Conservation (phyloP, 768 basidiomycete species). For the Punctularia strigosozonata region DNA sequence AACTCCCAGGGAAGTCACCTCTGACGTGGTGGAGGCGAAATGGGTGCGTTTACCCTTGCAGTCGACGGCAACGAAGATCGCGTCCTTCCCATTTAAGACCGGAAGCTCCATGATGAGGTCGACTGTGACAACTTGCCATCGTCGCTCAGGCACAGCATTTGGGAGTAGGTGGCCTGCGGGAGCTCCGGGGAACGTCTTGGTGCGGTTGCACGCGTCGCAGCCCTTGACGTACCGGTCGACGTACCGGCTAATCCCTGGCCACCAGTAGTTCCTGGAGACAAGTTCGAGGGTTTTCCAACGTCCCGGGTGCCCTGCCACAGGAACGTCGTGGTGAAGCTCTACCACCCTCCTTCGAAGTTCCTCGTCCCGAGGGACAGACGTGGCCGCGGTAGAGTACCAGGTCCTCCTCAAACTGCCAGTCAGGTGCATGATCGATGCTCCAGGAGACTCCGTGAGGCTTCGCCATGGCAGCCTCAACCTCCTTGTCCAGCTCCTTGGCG, state of each 20-base stretch:
- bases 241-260: slow-evolving; percentile 13
- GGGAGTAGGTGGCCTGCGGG: slow-evolving; percentile 9
- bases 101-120: slow-evolving; percentile 14
- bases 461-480: background rate
- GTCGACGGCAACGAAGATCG: slow-evolving; percentile 11
- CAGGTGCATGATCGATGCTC: background rate
- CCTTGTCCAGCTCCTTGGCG: background rate
- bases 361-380: slow-evolving; percentile 10
- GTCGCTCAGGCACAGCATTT: slow-evolving; percentile 4
- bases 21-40: slow-evolving; percentile 14
- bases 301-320: slow-evolving; percentile 17
- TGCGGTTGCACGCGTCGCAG: slow-evolving; percentile 16
- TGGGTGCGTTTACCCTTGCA: slow-evolving; percentile 17
- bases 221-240: slow-evolving; percentile 14
- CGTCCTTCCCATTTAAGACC: slow-evolving; percentile 6
- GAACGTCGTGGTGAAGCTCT: slow-evolving; percentile 14
- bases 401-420: background rate
- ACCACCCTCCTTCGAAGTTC: slow-evolving; percentile 9
- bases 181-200: slow-evolving; percentile 10
- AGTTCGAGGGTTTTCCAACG: slow-evolving; percentile 13
- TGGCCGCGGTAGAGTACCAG: background rate
- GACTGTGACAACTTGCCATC: slow-evolving; percentile 6
- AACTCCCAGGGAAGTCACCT: slow-evolving; percentile 10
- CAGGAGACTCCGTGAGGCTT: too few relatives aligned
- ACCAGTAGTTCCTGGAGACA: slow-evolving; percentile 15